phyloP scores from a whole-genome alignment of 2,329 filamentous ascomycete species.

The Aspergillus amoenus region DNA sequence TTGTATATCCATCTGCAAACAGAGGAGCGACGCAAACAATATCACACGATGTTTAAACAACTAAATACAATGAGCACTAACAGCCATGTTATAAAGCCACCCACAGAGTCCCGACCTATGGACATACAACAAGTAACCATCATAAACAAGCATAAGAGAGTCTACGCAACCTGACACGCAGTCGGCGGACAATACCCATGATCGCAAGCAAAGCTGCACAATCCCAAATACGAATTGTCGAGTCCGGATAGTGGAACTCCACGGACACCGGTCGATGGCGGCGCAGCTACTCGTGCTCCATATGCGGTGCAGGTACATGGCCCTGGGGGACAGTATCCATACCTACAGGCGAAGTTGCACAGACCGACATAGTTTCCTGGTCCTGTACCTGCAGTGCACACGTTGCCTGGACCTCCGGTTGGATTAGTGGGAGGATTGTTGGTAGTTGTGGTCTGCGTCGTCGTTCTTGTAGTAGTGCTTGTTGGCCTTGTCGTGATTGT shows the following conservation, averaged over 20 bases:
- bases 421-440: neutral
- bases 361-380: constrained; percentile 30
- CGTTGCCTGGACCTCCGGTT: constrained; percentile 14
- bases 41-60: no score
- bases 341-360: constrained; percentile 31
- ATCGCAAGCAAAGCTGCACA: constrained; percentile 50
- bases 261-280: constrained; percentile 22
- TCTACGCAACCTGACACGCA: constrained; percentile 15
- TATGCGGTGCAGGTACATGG: constrained; percentile 31
- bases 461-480: neutral
- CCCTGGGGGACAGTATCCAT: constrained; percentile 32
- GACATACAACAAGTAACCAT: no score
- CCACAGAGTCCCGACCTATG: no score
- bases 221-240: constrained; percentile 41
- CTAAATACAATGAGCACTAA: no score
- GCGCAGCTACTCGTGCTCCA: constrained; percentile 22
- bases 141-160: neutral
- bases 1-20: no score
- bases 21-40: no score
- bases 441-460: neutral
- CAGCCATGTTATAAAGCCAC: no score
- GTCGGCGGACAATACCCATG: constrained; percentile 48
- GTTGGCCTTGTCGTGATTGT: neutral
- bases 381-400: constrained; percentile 29
- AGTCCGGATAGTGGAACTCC: constrained; percentile 22